These are phyloP conservation scores for Colletotrichum australisinense DNA, from an alignment of 2,329 filamentous ascomycete species.

Conservation along the genomic window DNA sequence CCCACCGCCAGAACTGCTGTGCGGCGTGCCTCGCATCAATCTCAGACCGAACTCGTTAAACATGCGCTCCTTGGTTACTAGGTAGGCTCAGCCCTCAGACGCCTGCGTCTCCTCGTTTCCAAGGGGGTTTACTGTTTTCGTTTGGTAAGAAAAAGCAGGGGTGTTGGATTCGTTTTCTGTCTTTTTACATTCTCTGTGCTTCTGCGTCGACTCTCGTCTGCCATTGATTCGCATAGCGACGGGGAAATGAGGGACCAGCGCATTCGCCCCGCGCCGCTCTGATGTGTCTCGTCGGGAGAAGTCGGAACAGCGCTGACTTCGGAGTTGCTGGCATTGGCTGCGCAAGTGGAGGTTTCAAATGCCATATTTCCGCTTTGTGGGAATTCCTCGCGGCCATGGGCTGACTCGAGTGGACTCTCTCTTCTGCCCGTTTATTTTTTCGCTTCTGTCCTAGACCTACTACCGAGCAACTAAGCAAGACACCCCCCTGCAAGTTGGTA, in stretches of 20 bases:
- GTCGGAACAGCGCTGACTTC: constrained; percentile 33
- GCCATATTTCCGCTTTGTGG: constrained; percentile 33
- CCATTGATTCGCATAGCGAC: constrained; percentile 8
- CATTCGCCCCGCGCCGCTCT: constrained; percentile 21
- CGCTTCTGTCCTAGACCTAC: not conserved
- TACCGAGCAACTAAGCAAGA: not conserved
- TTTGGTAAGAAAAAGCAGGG: constrained; percentile 42
- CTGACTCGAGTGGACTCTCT: constrained; percentile 35
- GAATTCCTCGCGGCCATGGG: constrained; percentile 22
- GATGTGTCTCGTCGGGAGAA: constrained; percentile 29
- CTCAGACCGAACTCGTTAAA: constrained; percentile 1
- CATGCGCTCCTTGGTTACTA: not conserved
- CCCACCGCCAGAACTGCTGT: constrained; percentile 1
- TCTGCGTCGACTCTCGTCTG: not conserved
- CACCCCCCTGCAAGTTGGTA: constrained; percentile 6
- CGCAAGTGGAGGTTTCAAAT: constrained; percentile 33
- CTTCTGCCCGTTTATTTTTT: constrained; percentile 20
- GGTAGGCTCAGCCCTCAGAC: not conserved
- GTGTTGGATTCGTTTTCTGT: constrained; percentile 5
- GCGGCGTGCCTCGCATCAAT: not conserved
- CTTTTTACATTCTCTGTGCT: not conserved
- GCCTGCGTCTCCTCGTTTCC: constrained; percentile 27
- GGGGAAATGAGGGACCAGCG: constrained; percentile 23
- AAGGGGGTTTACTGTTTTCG: constrained; percentile 36
- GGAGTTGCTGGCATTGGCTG: constrained; percentile 26